These are phyloP conservation scores for Lactarius sp. DNA, from an alignment of 768 basidiomycete genomes.

Conservation along the genomic window DNA sequence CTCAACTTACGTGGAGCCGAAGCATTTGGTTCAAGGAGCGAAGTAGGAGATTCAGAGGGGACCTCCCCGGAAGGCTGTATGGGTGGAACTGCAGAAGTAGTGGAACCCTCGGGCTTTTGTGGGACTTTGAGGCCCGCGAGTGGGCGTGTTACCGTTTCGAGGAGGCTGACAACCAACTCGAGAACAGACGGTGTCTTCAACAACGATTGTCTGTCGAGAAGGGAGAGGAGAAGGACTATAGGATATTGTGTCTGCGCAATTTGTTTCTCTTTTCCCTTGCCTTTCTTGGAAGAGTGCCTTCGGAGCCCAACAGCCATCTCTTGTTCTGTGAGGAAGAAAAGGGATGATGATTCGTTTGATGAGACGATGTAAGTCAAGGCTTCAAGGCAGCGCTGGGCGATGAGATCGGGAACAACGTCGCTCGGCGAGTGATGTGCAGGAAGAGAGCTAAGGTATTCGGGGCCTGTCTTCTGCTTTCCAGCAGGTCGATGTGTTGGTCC, in stretches of 20 bases:
- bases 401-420: conserved; percentile 86
- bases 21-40: conserved; percentile 1
- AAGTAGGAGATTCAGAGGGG: conserved; percentile 15
- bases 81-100: conserved; percentile 1
- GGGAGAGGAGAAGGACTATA: conserved; percentile 79
- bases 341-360: conserved; percentile 74
- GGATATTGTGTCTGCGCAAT: conserved; percentile 80
- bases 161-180: conserved; percentile 84
- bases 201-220: conserved; percentile 83
- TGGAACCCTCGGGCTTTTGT: conserved; percentile 31
- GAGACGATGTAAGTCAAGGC: conserved; percentile 83
- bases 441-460: conserved; percentile 49
- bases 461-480: conserved; percentile 63
- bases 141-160: conserved; percentile 86
- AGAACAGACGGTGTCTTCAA: conserved; percentile 86
- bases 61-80: conserved; percentile 12
- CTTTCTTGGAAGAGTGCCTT: conserved; percentile 69
- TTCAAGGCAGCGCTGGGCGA: conserved; percentile 92
- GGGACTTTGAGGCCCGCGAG: conserved; percentile 59
- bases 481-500: conserved; percentile 42
- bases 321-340: conserved; percentile 96
- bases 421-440: conserved; percentile 51
- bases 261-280: conserved; percentile 93
- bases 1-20: conserved; percentile 16
- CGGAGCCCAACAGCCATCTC: conserved; percentile 80